Percentiles rank a stretch among this genome's conserved stretches.
phyloP scores from a whole-genome alignment of 164 flowering plant genomes.

The Platanus orientalis region DNA sequence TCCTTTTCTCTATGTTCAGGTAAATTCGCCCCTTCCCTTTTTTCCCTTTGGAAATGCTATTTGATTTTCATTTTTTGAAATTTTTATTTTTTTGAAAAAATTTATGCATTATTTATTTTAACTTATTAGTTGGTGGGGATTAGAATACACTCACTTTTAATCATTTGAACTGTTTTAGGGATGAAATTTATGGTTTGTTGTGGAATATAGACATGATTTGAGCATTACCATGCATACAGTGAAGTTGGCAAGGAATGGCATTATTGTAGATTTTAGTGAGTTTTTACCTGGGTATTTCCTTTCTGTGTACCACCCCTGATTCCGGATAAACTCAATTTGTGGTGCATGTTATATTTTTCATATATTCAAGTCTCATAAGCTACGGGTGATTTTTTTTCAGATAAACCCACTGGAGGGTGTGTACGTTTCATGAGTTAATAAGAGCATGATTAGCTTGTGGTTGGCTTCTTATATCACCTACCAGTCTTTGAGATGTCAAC shows the following conservation, averaged over 20 bases:
- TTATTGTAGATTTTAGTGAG: too few relatives aligned
- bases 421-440: too few relatives aligned
- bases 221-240: too few relatives aligned
- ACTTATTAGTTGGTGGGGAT: too few relatives aligned
- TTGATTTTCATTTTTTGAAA: neutral
- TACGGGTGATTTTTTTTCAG: too few relatives aligned
- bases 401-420: too few relatives aligned
- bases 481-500: too few relatives aligned
- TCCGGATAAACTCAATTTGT: neutral
- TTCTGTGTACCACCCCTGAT: neutral
- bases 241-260: neutral
- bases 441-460: too few relatives aligned
- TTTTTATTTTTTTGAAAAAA: too few relatives aligned
- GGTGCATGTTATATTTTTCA: neutral
- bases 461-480: too few relatives aligned
- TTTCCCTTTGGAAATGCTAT: neutral
- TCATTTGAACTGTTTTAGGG: neutral
- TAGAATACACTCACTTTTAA: neutral
- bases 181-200: neutral
- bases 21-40: constrained; percentile 13
- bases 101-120: too few relatives aligned
- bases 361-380: neutral
- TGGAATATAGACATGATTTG: too few relatives aligned
- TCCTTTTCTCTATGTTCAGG: constrained; percentile 83
- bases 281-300: neutral